A percentile compares a stretch with the other conserved stretches of the same genome.
Conservation (phyloP, 345 rosid species). For the Aquilaria malaccensis region DNA sequence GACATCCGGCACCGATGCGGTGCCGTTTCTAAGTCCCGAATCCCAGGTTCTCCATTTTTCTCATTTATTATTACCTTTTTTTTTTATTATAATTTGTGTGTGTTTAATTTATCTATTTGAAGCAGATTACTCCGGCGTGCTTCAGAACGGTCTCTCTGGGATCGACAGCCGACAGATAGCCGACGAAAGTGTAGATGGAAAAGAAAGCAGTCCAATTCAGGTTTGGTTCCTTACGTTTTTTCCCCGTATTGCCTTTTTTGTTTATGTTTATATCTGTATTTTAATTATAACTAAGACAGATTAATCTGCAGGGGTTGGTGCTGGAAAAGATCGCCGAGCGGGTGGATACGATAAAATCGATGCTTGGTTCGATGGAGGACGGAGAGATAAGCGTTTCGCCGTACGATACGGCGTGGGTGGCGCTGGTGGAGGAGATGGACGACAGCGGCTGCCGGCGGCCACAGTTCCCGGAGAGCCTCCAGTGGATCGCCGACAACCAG, state of each 20-base stretch:
- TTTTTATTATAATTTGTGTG: neutral
- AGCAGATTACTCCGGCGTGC: constrained; percentile 20
- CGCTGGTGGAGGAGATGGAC: constrained; percentile 47
- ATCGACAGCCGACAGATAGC: constrained; percentile 47
- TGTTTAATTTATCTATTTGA: neutral
- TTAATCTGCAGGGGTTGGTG: constrained; percentile 16
- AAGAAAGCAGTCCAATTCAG: constrained; percentile 25
- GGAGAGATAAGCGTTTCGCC: constrained; percentile 88
- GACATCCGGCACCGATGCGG: too few relatives aligned
- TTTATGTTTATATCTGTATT: neutral
- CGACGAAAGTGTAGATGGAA: constrained; percentile 27
- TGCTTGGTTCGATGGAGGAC: constrained; percentile 62
- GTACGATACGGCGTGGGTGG: constrained; percentile 99
- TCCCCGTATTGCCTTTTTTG: neutral
- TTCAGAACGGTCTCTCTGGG: constrained; percentile 45
- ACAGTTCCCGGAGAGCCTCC: constrained; percentile 64
- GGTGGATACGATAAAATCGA: constrained; percentile 37
- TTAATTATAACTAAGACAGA: too few relatives aligned
- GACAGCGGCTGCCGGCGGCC: constrained; percentile 38
- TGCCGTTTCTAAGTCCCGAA: too few relatives aligned
- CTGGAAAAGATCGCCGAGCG: constrained; percentile 32
- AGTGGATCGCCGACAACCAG: constrained; percentile 78
- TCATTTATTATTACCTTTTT: neutral
- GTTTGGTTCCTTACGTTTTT: constrained; percentile 18
- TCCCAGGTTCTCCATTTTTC: neutral